Evolutionary conservation across 257 asterid genomes (phyloP).

Genomic region (Solanum microdontum): DNA sequence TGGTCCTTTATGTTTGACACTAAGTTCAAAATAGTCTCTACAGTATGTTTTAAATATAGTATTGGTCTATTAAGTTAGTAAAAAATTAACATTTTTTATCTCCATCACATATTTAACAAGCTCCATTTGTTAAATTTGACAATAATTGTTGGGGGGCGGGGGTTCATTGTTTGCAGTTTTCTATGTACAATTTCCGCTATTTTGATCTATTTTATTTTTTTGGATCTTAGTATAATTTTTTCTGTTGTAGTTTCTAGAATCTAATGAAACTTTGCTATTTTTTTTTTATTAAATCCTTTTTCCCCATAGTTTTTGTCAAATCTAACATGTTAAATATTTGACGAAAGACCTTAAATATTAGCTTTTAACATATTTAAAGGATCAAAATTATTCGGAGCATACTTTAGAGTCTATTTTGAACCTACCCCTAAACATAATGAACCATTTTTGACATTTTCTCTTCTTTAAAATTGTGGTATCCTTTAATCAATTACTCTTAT

Average conservation of each 20-base stretch:
- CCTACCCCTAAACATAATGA: not conserved
- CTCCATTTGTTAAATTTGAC: not conserved
- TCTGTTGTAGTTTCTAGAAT: not conserved
- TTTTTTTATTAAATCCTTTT: not conserved
- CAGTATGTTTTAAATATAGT: not conserved
- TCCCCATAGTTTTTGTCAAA: not conserved
- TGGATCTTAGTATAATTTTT: not conserved
- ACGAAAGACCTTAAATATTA: not conserved
- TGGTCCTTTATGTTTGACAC: not conserved
- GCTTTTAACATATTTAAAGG: not conserved
- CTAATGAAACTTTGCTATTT: rapidly evolving
- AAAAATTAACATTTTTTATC: not conserved
- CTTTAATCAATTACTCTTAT: not conserved
- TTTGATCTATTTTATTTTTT: no score
- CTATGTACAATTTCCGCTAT: not conserved
- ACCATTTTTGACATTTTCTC: not conserved
- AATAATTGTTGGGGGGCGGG: not conserved
- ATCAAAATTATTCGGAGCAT: not conserved
- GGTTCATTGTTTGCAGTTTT: not conserved
- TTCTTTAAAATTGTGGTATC: not conserved
- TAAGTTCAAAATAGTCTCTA: not conserved
- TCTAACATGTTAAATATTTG: not conserved
- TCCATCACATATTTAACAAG: not conserved
- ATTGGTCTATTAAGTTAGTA: not conserved
- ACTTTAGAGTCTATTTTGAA: not conserved